Evolutionary conservation across 1,284 basidiomycete species (phyloP).

Genomic region (Papiliotrema flavescens): DNA sequence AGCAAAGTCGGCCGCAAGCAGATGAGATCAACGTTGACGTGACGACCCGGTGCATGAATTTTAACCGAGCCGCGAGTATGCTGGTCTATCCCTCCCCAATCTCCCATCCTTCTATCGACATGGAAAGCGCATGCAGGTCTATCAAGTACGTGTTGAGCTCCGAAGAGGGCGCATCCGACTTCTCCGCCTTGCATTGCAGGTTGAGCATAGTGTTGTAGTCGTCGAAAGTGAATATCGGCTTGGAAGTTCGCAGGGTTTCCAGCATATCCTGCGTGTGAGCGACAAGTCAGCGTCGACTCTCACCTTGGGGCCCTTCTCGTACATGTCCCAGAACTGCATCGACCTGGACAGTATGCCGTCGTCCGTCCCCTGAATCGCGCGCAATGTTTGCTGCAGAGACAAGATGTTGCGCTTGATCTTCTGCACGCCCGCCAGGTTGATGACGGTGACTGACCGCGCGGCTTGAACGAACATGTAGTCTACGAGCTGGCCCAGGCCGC

Average conservation of each 20-base stretch:
- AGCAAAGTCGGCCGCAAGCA: no score
- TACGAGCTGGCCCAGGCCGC: slow-evolving; percentile 80
- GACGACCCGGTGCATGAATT: not conserved
- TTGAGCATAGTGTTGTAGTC: slow-evolving; percentile 87
- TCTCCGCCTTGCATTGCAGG: slow-evolving; percentile 77
- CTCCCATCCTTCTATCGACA: slow-evolving; percentile 39
- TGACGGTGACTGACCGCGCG: slow-evolving; percentile 65
- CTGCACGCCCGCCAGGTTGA: slow-evolving; percentile 74
- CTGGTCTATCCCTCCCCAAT: slow-evolving; percentile 5
- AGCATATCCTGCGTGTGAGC: slow-evolving; percentile 62
- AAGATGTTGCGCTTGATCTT: slow-evolving; percentile 89
- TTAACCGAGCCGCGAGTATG: not conserved
- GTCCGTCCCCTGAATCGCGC: slow-evolving; percentile 59
- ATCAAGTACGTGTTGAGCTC: slow-evolving; percentile 48
- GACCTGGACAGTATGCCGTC: slow-evolving; percentile 70
- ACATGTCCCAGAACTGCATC: slow-evolving; percentile 77
- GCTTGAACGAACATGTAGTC: slow-evolving; percentile 76
- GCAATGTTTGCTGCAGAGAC: slow-evolving; percentile 88
- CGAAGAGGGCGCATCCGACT: slow-evolving; percentile 24
- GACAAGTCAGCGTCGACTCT: slow-evolving; percentile 19
- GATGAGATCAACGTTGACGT: no score
- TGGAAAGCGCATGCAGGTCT: slow-evolving; percentile 46
- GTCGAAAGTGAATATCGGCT: slow-evolving; percentile 73
- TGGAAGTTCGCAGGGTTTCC: slow-evolving; percentile 57
- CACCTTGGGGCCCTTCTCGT: slow-evolving; percentile 69